phyloP scores from a whole-genome alignment of 257 asterid genomes.

The Gentiana dahurica region DNA sequence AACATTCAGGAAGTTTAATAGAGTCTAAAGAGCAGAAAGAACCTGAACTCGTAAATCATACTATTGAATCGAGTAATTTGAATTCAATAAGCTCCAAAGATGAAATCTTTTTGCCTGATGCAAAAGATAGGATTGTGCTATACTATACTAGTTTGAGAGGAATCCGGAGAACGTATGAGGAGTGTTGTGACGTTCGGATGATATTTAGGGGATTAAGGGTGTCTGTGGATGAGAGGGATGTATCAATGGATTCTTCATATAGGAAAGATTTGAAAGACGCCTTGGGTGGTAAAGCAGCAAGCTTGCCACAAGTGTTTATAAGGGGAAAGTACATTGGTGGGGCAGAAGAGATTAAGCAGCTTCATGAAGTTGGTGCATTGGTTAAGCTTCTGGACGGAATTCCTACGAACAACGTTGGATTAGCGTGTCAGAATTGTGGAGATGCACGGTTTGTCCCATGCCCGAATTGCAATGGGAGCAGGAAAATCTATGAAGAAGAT shows the following conservation, averaged over 20 bases:
- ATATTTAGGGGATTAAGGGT: slow-evolving; percentile 56
- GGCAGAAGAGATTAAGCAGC: slow-evolving; percentile 62
- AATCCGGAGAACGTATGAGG: slow-evolving; percentile 62
- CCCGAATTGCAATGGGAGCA: slow-evolving; percentile 66
- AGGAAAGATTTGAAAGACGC: slow-evolving; percentile 26
- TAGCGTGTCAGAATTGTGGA: slow-evolving; percentile 67
- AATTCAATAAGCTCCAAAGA: no score
- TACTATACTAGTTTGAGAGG: slow-evolving; percentile 92
- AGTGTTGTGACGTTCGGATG: slow-evolving; percentile 58
- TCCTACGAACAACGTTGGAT: slow-evolving; percentile 33
- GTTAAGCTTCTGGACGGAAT: slow-evolving; percentile 50
- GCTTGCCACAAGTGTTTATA: slow-evolving; percentile 63
- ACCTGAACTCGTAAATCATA: no score
- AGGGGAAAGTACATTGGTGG: slow-evolving; percentile 68
- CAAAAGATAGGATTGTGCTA: slow-evolving; percentile 3
- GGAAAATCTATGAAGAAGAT: slow-evolving; percentile 49
- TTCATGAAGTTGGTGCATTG: slow-evolving; percentile 62
- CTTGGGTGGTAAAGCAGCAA: slow-evolving; percentile 28
- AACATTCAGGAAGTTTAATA: slow-evolving; percentile 12
- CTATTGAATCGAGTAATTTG: no score
- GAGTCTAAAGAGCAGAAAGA: no score
- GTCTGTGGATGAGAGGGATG: slow-evolving; percentile 71
- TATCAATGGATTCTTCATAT: slow-evolving; percentile 73
- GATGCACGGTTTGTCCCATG: slow-evolving; percentile 81
- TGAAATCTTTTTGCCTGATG: no score